Evolutionary conservation across 176 grass and related monocot species (phyloP).

Genomic region (Canna indica): DNA sequence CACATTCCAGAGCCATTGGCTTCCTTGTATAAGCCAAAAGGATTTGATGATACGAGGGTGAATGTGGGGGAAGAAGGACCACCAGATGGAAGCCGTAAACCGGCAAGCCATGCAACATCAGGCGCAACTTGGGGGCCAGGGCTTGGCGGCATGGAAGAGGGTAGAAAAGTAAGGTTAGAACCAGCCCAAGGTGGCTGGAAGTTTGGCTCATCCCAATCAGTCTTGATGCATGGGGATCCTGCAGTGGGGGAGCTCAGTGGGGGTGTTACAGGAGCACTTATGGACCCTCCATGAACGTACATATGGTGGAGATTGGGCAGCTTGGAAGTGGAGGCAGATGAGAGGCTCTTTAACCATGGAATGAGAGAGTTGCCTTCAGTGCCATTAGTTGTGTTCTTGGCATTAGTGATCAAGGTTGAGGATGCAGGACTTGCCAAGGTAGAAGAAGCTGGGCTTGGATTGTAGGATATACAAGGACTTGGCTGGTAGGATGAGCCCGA

Average conservation of each 20-base stretch:
- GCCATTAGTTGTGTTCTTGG: slow-evolving; percentile 4
- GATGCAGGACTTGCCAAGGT: slow-evolving; percentile 20
- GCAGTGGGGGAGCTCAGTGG: slow-evolving; percentile 16
- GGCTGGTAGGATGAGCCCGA: slow-evolving; percentile 19
- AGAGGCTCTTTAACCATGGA: slow-evolving; percentile 21
- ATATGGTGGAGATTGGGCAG: slow-evolving; percentile 10
- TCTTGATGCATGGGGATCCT: slow-evolving; percentile 3
- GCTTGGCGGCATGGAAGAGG: slow-evolving; percentile 21
- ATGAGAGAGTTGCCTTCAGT: slow-evolving; percentile 9
- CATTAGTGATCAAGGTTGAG: slow-evolving; percentile 10
- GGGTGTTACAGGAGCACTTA: slow-evolving; percentile 26
- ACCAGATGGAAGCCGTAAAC: slow-evolving; percentile 1
- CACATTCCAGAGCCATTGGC: slow-evolving; percentile 45
- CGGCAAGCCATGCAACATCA: slow-evolving; percentile 32
- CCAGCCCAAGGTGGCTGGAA: slow-evolving; percentile 12
- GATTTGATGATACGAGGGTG: slow-evolving; percentile 70
- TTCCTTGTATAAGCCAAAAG: slow-evolving; percentile 64
- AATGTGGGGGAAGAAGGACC: slow-evolving; percentile 55
- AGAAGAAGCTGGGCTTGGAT: slow-evolving; percentile 18
- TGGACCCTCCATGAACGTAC: slow-evolving; percentile 14
- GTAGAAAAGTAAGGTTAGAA: neutral
- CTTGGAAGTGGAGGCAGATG: slow-evolving; percentile 3
- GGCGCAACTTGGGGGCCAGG: slow-evolving; percentile 38
- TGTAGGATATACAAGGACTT: slow-evolving; percentile 15
- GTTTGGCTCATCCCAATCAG: slow-evolving; percentile 4